Percentiles rank a stretch among this genome's conserved stretches.
Evolutionary conservation across 768 basidiomycete species (phyloP).

Genomic region (Mycena indigotica): DNA sequence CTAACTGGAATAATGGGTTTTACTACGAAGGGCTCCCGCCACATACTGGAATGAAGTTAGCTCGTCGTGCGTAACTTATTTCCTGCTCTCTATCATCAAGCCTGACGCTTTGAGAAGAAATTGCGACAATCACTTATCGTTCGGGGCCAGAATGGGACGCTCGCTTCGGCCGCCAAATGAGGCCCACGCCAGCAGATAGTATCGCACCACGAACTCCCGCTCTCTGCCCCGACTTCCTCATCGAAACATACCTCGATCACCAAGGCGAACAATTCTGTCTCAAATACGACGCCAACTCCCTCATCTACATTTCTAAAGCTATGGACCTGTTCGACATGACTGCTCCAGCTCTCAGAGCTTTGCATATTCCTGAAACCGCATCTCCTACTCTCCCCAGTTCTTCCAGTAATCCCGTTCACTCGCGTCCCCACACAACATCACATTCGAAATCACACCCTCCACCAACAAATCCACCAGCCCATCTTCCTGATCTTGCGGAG

Average conservation of each 20-base stretch:
- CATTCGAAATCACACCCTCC: conserved; percentile 74
- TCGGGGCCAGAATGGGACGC: conserved; percentile 99
- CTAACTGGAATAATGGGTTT: conserved; percentile 99
- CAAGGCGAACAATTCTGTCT: conserved; percentile 97
- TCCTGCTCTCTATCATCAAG: not conserved
- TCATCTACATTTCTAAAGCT: conserved; percentile 98
- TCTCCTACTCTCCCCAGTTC: conserved; percentile 28
- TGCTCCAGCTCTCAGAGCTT: conserved; percentile 65
- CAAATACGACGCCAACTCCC: conserved; percentile 98
- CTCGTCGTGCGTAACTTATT: conserved; percentile 65
- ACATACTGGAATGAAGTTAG: conserved; percentile 98
- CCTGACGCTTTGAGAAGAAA: conserved; percentile 57
- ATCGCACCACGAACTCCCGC: conserved; percentile 57
- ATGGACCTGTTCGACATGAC: conserved; percentile 99
- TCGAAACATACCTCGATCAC: conserved; percentile 98
- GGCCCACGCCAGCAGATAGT: conserved; percentile 40
- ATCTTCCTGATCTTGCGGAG: conserved; percentile 73
- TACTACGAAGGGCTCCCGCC: conserved; percentile 96
- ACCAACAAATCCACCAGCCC: conserved; percentile 70
- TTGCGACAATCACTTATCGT: conserved; percentile 98
- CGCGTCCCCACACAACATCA: conserved; percentile 40
- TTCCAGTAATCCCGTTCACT: conserved; percentile 30
- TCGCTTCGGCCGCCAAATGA: conserved; percentile 86
- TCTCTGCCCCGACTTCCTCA: conserved; percentile 95
- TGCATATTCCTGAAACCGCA: conserved; percentile 51